phyloP scores from a whole-genome alignment of 192 early-diverging fungal species.

The Backusella mclennaniae region DNA sequence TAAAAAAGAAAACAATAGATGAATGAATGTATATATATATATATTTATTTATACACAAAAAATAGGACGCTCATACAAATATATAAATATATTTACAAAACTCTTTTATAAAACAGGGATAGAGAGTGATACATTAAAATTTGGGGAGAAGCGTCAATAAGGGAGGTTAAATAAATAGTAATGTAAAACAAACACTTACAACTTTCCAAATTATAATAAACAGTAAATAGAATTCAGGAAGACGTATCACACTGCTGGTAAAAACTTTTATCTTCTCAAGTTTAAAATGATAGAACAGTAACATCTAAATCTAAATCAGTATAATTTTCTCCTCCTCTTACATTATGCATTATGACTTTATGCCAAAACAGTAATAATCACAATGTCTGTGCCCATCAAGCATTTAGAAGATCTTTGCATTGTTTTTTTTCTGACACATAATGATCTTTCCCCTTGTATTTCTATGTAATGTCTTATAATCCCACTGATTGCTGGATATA shows the following conservation, averaged over 20 bases:
- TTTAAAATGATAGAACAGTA: not conserved
- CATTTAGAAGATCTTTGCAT: constrained; percentile 5
- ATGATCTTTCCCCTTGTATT: not conserved
- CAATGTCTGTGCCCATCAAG: not conserved
- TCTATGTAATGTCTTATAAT: not conserved
- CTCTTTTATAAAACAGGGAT: constrained; percentile 1
- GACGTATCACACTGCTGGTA: not conserved
- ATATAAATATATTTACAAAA: constrained; percentile 11
- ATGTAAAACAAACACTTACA: not conserved
- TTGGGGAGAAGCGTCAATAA: constrained; percentile 1
- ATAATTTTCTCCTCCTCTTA: not conserved
- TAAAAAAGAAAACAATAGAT: not conserved
- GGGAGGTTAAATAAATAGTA: not conserved
- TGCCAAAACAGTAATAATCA: not conserved
- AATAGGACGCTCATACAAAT: not conserved
- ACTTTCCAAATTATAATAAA: not conserved
- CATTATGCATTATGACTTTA: not conserved
- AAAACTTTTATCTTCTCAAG: not conserved
- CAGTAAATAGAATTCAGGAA: not conserved
- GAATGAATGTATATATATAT: not conserved
- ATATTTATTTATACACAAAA: not conserved
- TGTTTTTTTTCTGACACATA: not conserved
- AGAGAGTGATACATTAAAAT: constrained; percentile 10
- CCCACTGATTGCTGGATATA: not conserved
- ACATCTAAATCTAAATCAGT: not conserved